Evolutionary conservation across 2,329 filamentous ascomycete genomes (phyloP).

Genomic region (Trichothecium roseum): DNA sequence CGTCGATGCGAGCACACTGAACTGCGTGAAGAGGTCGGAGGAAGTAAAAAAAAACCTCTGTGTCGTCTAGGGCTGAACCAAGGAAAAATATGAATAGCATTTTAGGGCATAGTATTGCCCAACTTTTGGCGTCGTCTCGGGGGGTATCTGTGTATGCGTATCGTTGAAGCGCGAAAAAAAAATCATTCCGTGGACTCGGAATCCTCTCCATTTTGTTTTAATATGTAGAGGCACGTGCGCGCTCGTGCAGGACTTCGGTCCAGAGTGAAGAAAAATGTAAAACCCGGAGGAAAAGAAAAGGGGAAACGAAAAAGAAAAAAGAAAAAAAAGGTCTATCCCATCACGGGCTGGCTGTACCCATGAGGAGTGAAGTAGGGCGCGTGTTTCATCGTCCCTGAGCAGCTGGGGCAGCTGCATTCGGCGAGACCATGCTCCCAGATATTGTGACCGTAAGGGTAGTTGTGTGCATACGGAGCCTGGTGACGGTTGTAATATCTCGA

Average conservation of each 20-base stretch:
- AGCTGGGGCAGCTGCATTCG: conserved; percentile 40
- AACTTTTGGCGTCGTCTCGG: conserved; percentile 21
- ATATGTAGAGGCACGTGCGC: too few species aligned
- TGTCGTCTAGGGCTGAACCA: conserved; percentile 3
- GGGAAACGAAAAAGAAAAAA: conserved; percentile 9
- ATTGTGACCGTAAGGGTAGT: conserved; percentile 33
- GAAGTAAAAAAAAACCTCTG: not conserved
- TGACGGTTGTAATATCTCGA: too few species aligned
- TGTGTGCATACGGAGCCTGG: conserved; percentile 28
- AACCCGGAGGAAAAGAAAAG: conserved; percentile 11
- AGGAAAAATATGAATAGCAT: conserved; percentile 9
- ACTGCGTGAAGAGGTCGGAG: too few species aligned
- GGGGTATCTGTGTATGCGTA: conserved; percentile 29
- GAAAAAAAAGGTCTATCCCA: conserved; percentile 30
- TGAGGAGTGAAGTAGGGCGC: conserved; percentile 37
- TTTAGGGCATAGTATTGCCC: conserved; percentile 15
- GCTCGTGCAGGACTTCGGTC: too few species aligned
- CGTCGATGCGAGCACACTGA: too few species aligned
- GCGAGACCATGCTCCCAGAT: conserved; percentile 40
- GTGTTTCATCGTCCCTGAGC: conserved; percentile 34
- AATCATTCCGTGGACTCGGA: too few species aligned
- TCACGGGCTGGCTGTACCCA: conserved; percentile 42
- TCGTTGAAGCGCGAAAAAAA: conserved; percentile 19
- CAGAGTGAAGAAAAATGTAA: conserved; percentile 4
- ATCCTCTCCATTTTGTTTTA: too few species aligned